Conservation (phyloP, 2,329 filamentous ascomycete genomes). For the Pseudocercospora macadamiae region DNA sequence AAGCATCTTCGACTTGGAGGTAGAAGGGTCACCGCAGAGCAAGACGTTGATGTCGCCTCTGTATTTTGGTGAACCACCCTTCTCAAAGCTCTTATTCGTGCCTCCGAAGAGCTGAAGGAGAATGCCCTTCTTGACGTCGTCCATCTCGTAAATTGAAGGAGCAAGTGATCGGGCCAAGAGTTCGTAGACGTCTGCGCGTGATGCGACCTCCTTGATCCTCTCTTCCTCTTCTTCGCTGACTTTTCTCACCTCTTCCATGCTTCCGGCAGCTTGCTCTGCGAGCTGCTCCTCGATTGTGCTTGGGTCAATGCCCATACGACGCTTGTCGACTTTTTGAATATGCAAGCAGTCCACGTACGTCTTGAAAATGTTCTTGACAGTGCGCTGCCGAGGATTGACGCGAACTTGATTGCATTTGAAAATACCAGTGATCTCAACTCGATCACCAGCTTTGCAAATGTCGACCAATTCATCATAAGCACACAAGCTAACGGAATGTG, state of each 20-base stretch:
- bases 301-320: slow-evolving; percentile 85
- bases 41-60: slow-evolving; percentile 97
- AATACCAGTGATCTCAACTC: slow-evolving; percentile 92
- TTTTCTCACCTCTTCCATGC: slow-evolving; percentile 80
- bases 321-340: slow-evolving; percentile 95
- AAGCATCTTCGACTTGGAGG: slow-evolving; percentile 91
- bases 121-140: slow-evolving; percentile 98
- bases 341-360: slow-evolving; percentile 96
- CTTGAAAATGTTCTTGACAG: slow-evolving; percentile 95
- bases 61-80: slow-evolving; percentile 93
- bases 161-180: slow-evolving; percentile 87
- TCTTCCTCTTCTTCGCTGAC: slow-evolving; percentile 84
- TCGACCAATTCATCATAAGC: slow-evolving; percentile 97
- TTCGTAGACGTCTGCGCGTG: slow-evolving; percentile 87
- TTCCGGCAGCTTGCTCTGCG: slow-evolving; percentile 70
- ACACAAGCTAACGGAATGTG: slow-evolving; percentile 93
- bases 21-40: slow-evolving; percentile 95
- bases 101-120: slow-evolving; percentile 94
- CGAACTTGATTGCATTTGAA: slow-evolving; percentile 94
- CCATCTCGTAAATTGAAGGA: slow-evolving; percentile 95
- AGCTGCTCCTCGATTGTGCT: slow-evolving; percentile 86
- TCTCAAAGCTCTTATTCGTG: slow-evolving; percentile 96
- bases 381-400: slow-evolving; percentile 88
- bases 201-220: slow-evolving; percentile 80
- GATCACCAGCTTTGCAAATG: slow-evolving; percentile 95